Conservation (phyloP, 164 flowering plant genomes). For the Liquidambar formosana region DNA sequence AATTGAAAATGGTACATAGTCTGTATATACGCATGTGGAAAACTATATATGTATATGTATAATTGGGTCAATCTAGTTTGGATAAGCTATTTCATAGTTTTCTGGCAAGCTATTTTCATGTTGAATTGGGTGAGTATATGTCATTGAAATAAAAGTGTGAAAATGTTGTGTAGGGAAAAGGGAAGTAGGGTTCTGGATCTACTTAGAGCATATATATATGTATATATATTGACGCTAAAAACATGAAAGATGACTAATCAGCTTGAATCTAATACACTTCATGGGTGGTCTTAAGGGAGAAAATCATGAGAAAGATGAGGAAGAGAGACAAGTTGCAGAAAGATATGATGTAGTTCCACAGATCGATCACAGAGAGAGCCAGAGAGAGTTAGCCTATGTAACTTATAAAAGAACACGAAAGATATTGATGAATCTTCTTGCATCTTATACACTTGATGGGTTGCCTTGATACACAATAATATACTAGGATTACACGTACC, state of each 20-base stretch:
- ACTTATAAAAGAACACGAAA: not conserved
- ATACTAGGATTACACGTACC: constrained; percentile 1
- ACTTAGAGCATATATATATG: not conserved
- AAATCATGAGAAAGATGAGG: not conserved
- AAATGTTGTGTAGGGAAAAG: not conserved
- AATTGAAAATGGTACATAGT: no score
- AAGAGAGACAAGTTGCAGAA: not conserved
- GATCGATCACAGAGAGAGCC: no score
- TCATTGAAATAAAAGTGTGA: not conserved
- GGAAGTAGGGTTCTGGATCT: not conserved
- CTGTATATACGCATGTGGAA: no score
- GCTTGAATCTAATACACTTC: not conserved
- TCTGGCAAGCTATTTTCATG: no score
- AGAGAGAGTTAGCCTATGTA: no score
- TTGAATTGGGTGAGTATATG: not conserved
- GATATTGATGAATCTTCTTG: not conserved
- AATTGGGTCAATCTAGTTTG: not conserved
- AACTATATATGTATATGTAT: not conserved
- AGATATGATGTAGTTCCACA: no score
- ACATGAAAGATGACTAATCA: not conserved
- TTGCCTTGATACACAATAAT: not conserved
- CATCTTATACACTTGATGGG: not conserved
- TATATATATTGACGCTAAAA: not conserved
- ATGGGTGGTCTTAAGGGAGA: not conserved
- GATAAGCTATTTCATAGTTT: not conserved